Conservation (phyloP, 306 rosid genomes). For the Coriaria nepalensis region DNA sequence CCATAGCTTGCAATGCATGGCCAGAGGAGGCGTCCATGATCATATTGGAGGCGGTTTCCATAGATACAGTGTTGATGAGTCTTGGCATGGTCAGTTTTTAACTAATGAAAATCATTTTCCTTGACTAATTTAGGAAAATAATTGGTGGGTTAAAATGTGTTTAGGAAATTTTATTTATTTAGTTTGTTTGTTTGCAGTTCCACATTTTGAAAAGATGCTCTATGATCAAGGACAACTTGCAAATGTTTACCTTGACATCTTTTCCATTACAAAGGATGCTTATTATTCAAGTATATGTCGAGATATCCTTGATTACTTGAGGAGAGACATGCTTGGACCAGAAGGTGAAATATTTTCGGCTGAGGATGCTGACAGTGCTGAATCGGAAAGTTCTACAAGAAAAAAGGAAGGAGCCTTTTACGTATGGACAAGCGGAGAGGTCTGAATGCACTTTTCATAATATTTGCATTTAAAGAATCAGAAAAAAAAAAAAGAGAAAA, state of each 20-base stretch:
- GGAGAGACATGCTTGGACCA: slow-evolving; percentile 90
- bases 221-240: slow-evolving; percentile 92
- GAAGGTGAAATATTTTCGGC: slow-evolving; percentile 97
- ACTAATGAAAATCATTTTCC: slow-evolving; percentile 1
- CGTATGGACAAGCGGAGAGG: slow-evolving; percentile 82
- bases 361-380: slow-evolving; percentile 99
- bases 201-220: slow-evolving; percentile 98
- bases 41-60: slow-evolving; percentile 96
- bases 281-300: slow-evolving; percentile 54
- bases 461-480: neutral
- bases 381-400: slow-evolving; percentile 49
- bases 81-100: slow-evolving; percentile 83
- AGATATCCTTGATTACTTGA: slow-evolving; percentile 78
- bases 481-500: neutral
- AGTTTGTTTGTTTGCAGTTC: slow-evolving; percentile 50
- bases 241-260: slow-evolving; percentile 67
- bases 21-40: slow-evolving; percentile 86
- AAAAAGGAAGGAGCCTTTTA: slow-evolving; percentile 92
- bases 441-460: slow-evolving; percentile 1
- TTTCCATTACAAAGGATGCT: slow-evolving; percentile 60
- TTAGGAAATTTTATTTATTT: neutral
- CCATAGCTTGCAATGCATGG: slow-evolving; percentile 73
- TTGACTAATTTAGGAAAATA: neutral
- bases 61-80: slow-evolving; percentile 92
- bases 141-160: slow-evolving; percentile 1